phyloP scores from a whole-genome alignment of 768 basidiomycete genomes.

The Leucocoprinus leucothites region DNA sequence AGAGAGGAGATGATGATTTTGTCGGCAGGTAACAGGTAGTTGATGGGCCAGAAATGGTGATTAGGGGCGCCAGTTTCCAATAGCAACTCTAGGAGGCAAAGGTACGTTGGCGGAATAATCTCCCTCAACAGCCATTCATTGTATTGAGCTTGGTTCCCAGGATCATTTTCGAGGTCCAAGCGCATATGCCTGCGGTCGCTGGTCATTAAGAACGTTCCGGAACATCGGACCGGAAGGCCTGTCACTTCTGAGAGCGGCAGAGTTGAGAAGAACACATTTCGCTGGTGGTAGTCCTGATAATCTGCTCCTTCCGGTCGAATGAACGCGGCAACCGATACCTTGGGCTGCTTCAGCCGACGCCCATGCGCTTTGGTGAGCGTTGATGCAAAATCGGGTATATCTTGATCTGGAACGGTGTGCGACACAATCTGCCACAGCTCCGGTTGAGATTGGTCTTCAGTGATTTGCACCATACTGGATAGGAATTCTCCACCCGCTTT shows the following conservation, averaged over 20 bases:
- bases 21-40: background rate
- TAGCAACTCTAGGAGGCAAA: constrained; percentile 32
- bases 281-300: constrained; percentile 15
- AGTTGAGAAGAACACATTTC: constrained; percentile 33
- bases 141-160: constrained; percentile 29
- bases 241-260: constrained; percentile 38
- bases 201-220: constrained; percentile 43
- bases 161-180: constrained; percentile 24
- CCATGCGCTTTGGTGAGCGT: background rate
- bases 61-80: background rate
- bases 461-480: constrained; percentile 2
- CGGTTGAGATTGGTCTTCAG: background rate
- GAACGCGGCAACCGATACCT: constrained; percentile 3
- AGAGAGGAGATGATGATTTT: background rate
- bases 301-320: constrained; percentile 3
- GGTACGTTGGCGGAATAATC: constrained; percentile 34
- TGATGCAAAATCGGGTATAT: background rate
- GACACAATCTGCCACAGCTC: constrained; percentile 7
- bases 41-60: constrained; percentile 11
- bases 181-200: constrained; percentile 43
- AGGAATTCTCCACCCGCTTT: background rate
- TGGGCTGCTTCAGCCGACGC: background rate
- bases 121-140: constrained; percentile 40
- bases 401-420: background rate
- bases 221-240: constrained; percentile 42